These are phyloP conservation scores for Fusarium tanahbumbuense DNA, from an alignment of 2,329 filamentous ascomycete genomes.

Conservation along the genomic window DNA sequence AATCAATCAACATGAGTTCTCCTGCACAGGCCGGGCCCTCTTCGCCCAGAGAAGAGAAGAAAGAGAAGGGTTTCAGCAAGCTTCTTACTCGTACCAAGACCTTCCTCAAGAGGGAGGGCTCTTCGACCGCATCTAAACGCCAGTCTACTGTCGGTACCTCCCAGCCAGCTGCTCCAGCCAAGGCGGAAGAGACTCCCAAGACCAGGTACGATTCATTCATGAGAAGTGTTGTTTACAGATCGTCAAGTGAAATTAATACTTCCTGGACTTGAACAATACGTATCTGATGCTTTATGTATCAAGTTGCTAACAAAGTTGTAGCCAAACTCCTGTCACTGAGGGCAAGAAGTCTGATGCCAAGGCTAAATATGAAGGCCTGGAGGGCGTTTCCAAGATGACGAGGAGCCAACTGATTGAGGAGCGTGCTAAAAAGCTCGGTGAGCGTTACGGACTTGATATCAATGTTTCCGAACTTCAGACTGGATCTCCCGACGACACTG, in stretches of 20 bases:
- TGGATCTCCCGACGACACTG: constrained; percentile 62
- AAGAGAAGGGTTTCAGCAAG: constrained; percentile 61
- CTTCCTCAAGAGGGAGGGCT: constrained; percentile 57
- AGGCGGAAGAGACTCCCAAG: constrained; percentile 41
- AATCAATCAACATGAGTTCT: constrained; percentile 55
- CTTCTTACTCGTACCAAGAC: constrained; percentile 63
- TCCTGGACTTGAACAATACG: not conserved
- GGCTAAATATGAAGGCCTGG: constrained; percentile 47
- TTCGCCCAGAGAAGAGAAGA: constrained; percentile 50
- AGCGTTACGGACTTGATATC: constrained; percentile 67
- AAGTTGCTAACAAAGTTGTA: constrained; percentile 24
- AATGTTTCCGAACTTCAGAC: constrained; percentile 65
- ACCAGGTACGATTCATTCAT: constrained; percentile 43
- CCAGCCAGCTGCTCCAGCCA: constrained; percentile 33
- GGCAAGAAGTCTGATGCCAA: constrained; percentile 44
- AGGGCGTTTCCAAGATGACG: constrained; percentile 56
- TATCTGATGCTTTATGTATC: not conserved
- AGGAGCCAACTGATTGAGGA: constrained; percentile 66
- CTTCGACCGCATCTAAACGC: constrained; percentile 45
- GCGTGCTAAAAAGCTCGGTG: constrained; percentile 66
- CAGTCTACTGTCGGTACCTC: constrained; percentile 41
- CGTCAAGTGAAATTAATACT: not conserved
- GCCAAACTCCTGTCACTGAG: constrained; percentile 32
- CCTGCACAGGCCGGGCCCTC: constrained; percentile 54
- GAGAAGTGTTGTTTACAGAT: not conserved